These are phyloP conservation scores for Alternaria arbusti DNA, from an alignment of 2,329 filamentous ascomycete species.

Conservation along the genomic window DNA sequence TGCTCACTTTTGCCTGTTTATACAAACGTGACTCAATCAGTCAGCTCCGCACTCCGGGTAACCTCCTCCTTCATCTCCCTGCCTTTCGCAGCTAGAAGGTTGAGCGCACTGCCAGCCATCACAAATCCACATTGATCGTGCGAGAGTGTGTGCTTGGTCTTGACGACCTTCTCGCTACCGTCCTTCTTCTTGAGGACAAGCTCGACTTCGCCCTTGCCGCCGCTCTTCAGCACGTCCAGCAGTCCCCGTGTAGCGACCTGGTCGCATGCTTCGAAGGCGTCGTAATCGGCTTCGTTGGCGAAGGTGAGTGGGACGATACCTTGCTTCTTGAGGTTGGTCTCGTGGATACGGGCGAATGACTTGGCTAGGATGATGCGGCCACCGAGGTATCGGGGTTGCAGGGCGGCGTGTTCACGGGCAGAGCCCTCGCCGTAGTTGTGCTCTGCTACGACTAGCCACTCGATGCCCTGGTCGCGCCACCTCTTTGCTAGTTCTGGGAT, in stretches of 20 bases:
- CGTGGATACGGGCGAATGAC: conserved; percentile 89
- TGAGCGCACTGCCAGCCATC: conserved; percentile 90
- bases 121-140: conserved; percentile 92
- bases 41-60: conserved; percentile 46
- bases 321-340: conserved; percentile 97
- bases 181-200: conserved; percentile 60
- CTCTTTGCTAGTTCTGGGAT: conserved; percentile 86
- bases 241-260: conserved; percentile 82
- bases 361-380: conserved; percentile 84
- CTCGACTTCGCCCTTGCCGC: conserved; percentile 78
- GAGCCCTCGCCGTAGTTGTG: conserved; percentile 96
- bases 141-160: conserved; percentile 86
- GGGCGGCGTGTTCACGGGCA: conserved; percentile 85
- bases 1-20: neutral
- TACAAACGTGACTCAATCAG: conserved; percentile 32
- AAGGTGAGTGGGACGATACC: conserved; percentile 95
- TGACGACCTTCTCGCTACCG: conserved; percentile 72
- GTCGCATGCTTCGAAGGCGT: conserved; percentile 81
- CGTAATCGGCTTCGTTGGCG: conserved; percentile 85
- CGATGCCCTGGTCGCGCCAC: conserved; percentile 77
- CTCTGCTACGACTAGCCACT: conserved; percentile 95
- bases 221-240: conserved; percentile 77
- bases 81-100: conserved; percentile 75
- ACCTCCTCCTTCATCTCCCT: conserved; percentile 46
- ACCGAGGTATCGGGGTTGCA: conserved; percentile 90